A percentile compares a stretch with the other conserved stretches of the same genome.
These are phyloP conservation scores for Annona squamosa DNA, from an alignment of 164 flowering plant genomes.

Conservation along the genomic window DNA sequence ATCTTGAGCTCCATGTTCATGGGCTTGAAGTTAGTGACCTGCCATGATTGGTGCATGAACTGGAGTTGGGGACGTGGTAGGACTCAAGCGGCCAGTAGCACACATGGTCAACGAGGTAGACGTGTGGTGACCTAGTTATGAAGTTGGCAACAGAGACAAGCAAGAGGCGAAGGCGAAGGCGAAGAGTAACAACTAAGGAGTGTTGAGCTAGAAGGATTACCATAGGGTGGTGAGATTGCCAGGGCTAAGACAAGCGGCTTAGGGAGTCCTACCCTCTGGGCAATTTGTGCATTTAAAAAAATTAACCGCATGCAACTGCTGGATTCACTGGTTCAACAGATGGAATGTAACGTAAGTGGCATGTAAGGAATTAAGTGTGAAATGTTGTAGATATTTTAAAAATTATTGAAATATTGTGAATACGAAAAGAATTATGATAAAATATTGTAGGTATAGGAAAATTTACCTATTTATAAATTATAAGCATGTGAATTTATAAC, in stretches of 20 bases:
- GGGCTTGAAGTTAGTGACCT: background rate
- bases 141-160: slow-evolving; percentile 23
- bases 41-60: slow-evolving; percentile 16
- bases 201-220: slow-evolving; percentile 10
- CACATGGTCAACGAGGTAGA: slow-evolving; percentile 32
- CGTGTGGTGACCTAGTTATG: slow-evolving; percentile 28
- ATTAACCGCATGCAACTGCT: too few species aligned
- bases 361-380: slow-evolving; percentile 77
- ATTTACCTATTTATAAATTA: too few species aligned
- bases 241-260: slow-evolving; percentile 16
- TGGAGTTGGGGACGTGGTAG: slow-evolving; percentile 26
- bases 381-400: slow-evolving; percentile 74
- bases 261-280: slow-evolving; percentile 63
- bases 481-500: too few species aligned
- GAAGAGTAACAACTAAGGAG: slow-evolving; percentile 15
- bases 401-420: background rate
- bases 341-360: slow-evolving; percentile 57
- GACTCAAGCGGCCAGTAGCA: slow-evolving; percentile 29
- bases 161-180: slow-evolving; percentile 9
- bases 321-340: slow-evolving; percentile 78
- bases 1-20: slow-evolving; percentile 6
- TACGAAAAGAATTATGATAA: too few species aligned
- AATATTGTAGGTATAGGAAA: too few species aligned
- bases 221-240: slow-evolving; percentile 11
- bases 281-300: too few species aligned